phyloP scores from a whole-genome alignment of 768 basidiomycete genomes.

The Agrocybe chaxingu region DNA sequence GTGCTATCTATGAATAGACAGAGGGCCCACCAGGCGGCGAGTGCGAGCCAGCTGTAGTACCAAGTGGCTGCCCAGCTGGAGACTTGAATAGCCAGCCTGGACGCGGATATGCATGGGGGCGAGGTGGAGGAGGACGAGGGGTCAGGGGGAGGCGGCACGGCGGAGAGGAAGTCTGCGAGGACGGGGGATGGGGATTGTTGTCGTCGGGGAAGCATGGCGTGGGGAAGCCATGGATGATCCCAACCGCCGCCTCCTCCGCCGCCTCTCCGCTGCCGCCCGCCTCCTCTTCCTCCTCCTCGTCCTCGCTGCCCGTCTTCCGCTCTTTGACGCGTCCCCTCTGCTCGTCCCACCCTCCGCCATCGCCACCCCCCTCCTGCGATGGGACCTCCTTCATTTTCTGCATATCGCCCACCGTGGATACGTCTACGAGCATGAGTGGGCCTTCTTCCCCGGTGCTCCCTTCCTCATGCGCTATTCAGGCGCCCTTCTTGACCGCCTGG shows the following conservation, averaged over 20 bases:
- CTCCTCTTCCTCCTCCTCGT: constrained; percentile 21
- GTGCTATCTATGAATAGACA: constrained; percentile 57
- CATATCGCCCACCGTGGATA: constrained; percentile 59
- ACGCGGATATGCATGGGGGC: constrained; percentile 49
- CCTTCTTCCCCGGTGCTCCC: constrained; percentile 77
- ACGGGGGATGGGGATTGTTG: constrained; percentile 12
- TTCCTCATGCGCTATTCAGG: constrained; percentile 44
- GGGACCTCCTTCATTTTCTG: constrained; percentile 86
- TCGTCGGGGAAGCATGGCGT: constrained; percentile 11
- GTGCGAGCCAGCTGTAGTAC: constrained; percentile 62
- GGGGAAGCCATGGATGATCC: constrained; percentile 3
- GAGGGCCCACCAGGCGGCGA: constrained; percentile 75
- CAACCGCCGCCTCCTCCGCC: constrained; percentile 14
- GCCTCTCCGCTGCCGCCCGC: constrained; percentile 9
- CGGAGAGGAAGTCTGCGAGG: constrained; percentile 47
- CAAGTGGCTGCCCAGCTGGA: constrained; percentile 55
- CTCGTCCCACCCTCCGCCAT: constrained; percentile 15
- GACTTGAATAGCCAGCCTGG: constrained; percentile 44
- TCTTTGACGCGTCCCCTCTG: constrained; percentile 38
- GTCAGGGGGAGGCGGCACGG: constrained; percentile 61
- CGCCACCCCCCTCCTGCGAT: constrained; percentile 52
- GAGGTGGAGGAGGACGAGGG: constrained; percentile 55
- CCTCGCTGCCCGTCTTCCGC: constrained; percentile 24
- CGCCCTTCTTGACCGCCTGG: constrained; percentile 18
- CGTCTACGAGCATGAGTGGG: constrained; percentile 79